phyloP scores from a whole-genome alignment of 2,329 filamentous ascomycete genomes.

The Trichoderma polysporum region DNA sequence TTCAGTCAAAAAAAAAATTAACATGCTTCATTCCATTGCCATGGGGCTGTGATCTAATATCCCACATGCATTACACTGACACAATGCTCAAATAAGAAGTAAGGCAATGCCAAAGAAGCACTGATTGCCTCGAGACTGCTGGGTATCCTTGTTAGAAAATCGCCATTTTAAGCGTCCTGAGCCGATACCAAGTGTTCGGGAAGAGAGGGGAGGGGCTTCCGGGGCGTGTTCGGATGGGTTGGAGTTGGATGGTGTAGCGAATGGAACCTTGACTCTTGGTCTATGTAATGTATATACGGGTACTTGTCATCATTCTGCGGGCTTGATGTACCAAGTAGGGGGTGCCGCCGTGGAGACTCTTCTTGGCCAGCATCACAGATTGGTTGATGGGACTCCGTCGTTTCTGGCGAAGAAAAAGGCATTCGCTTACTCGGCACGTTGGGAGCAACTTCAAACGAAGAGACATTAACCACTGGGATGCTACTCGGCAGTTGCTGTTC shows the following conservation, averaged over 20 bases:
- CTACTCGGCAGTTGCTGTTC: not conserved
- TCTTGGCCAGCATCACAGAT: conserved; percentile 2
- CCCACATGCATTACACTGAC: not conserved
- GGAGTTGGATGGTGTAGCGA: not conserved
- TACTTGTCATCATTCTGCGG: conserved; percentile 23
- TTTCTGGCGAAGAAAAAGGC: not conserved
- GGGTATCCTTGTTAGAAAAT: conserved; percentile 1
- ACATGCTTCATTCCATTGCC: not conserved
- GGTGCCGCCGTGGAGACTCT: conserved; percentile 29
- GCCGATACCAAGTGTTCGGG: conserved; percentile 24
- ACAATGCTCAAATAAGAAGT: not conserved
- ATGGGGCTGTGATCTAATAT: not conserved
- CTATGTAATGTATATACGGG: conserved; percentile 11
- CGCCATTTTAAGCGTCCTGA: not conserved
- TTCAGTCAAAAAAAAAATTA: not conserved
- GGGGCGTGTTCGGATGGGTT: conserved; percentile 27
- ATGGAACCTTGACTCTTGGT: not conserved
- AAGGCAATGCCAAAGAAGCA: not conserved
- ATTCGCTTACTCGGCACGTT: conserved; percentile 7
- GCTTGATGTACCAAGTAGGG: conserved; percentile 30
- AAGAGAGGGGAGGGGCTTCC: conserved; percentile 43
- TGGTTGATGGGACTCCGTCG: not conserved
- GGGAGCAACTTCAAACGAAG: not conserved
- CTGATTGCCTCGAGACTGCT: not conserved
- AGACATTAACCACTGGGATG: not conserved